Conservation (phyloP, 768 basidiomycete species). For the Lactifluus pinguis region DNA sequence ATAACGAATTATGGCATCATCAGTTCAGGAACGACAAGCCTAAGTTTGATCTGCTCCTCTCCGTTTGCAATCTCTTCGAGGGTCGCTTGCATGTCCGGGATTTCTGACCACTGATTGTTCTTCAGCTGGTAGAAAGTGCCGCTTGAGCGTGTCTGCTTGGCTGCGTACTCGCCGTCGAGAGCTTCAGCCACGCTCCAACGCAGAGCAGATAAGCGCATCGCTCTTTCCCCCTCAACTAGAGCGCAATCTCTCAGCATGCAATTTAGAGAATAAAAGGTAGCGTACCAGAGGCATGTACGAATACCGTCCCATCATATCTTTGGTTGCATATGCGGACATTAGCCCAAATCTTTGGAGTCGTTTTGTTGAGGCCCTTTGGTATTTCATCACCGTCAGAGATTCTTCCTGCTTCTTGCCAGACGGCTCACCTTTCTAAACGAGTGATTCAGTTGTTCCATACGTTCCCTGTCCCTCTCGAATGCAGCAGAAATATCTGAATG, state of each 20-base stretch:
- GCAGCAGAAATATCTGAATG: neutral
- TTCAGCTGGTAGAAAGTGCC: too few relatives aligned
- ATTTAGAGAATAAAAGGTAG: neutral
- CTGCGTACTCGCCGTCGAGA: neutral
- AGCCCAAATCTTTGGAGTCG: neutral
- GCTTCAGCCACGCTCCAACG: slow-evolving; percentile 1
- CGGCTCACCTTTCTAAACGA: neutral
- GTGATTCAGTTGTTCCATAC: neutral
- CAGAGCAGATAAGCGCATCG: slow-evolving; percentile 5
- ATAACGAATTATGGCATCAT: too few relatives aligned
- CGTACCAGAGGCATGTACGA: neutral
- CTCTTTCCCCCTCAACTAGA: neutral
- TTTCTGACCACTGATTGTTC: too few relatives aligned
- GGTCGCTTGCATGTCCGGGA: too few relatives aligned
- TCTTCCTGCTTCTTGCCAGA: neutral
- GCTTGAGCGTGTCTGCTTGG: neutral
- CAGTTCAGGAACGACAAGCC: too few relatives aligned
- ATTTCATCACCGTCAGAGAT: neutral
- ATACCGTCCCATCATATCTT: neutral
- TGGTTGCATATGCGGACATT: neutral
- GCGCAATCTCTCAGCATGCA: neutral
- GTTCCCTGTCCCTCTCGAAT: neutral
- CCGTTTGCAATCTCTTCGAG: too few relatives aligned
- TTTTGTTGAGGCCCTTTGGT: neutral
- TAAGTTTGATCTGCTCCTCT: too few relatives aligned